Evolutionary conservation across 164 flowering plant genomes (phyloP).

Genomic region (Taxillus chinensis): DNA sequence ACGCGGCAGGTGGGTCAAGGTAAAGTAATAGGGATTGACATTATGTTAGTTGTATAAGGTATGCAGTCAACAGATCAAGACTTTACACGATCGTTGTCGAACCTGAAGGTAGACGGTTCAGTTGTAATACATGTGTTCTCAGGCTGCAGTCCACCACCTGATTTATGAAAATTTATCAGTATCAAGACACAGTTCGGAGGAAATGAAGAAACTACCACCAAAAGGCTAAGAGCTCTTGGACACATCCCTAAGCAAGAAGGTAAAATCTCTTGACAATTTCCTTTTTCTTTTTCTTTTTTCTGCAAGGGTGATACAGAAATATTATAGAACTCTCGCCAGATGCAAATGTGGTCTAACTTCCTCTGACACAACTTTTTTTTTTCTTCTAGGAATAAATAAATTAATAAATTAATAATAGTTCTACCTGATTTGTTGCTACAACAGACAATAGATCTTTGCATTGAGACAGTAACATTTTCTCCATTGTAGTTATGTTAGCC

Average conservation of each 20-base stretch:
- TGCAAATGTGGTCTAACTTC: no score
- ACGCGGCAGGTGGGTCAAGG: no score
- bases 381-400: no score
- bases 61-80: slow-evolving; percentile 5
- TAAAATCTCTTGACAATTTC: no score
- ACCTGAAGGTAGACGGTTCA: slow-evolving; percentile 23
- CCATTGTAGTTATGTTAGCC: slow-evolving; percentile 37
- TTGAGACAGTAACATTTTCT: slow-evolving; percentile 41
- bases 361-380: no score
- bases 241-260: no score
- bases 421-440: slow-evolving; percentile 66
- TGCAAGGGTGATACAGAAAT: no score
- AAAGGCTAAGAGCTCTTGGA: no score
- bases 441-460: slow-evolving; percentile 60
- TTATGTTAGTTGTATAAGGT: slow-evolving; percentile 19
- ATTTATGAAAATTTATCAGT: background rate
- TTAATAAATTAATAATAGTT: background rate
- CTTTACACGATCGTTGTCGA: slow-evolving; percentile 19
- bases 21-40: background rate
- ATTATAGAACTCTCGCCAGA: no score
- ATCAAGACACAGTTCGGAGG: background rate
- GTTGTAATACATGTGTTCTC: slow-evolving; percentile 54
- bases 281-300: no score
- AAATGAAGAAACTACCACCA: no score
- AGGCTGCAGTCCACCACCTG: slow-evolving; percentile 73